These are phyloP conservation scores for Salix dunnii DNA, from an alignment of 345 rosid genomes.

Conservation along the genomic window DNA sequence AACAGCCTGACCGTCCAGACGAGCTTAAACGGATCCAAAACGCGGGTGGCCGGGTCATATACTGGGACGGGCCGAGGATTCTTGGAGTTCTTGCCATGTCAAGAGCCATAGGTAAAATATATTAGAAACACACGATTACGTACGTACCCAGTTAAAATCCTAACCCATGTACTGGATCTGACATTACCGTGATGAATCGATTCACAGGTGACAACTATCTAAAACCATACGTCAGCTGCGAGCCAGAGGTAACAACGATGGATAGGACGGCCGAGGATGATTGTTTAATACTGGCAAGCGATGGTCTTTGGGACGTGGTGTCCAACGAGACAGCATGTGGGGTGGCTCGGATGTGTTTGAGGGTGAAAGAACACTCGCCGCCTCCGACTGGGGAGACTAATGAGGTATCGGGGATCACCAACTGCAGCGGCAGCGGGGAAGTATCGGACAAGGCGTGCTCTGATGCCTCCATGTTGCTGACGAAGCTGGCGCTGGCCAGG, in stretches of 20 bases:
- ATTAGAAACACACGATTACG: background rate
- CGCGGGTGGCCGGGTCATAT: constrained; percentile 46
- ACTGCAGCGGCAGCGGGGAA: constrained; percentile 10
- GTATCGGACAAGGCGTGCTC: constrained; percentile 53
- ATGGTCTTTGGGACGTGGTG: constrained; percentile 49
- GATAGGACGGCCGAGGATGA: constrained; percentile 33
- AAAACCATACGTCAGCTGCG: constrained; percentile 38
- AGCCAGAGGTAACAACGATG: constrained; percentile 39
- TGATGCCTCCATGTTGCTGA: constrained; percentile 65
- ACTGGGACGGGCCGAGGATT: constrained; percentile 41
- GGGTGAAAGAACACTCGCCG: constrained; percentile 20
- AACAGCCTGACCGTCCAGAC: constrained; percentile 44
- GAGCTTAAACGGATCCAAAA: constrained; percentile 36
- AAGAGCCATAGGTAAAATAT: constrained; percentile 33
- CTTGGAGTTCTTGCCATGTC: constrained; percentile 49
- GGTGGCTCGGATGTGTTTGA: constrained; percentile 27
- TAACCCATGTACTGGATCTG: background rate
- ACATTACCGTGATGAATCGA: background rate
- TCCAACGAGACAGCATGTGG: constrained; percentile 33
- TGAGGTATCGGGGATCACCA: background rate
- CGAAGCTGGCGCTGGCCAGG: constrained; percentile 74
- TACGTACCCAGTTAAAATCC: background rate
- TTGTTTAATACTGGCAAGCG: constrained; percentile 44
- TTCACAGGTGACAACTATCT: constrained; percentile 37
- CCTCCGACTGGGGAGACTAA: background rate